phyloP scores from a whole-genome alignment of 2,329 filamentous ascomycete species.

The Huntiella decipiens region DNA sequence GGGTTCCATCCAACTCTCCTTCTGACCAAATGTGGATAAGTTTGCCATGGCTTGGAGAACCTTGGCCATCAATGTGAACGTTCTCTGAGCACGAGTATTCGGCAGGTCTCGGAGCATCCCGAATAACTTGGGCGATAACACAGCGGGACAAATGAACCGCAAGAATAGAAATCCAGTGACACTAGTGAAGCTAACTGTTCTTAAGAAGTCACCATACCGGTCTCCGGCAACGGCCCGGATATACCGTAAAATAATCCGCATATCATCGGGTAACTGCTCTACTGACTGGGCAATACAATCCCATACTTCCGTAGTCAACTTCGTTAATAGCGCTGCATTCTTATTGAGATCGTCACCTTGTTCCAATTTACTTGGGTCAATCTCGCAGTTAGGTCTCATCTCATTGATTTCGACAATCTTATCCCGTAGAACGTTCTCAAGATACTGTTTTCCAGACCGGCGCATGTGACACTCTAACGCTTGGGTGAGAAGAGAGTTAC shows the following conservation, averaged over 20 bases:
- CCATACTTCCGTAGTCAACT: constrained; percentile 70
- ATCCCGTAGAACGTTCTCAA: constrained; percentile 71
- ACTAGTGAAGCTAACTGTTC: constrained; percentile 79
- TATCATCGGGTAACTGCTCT: constrained; percentile 55
- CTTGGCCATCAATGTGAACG: constrained; percentile 81
- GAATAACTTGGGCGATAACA: constrained; percentile 86
- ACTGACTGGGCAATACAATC: constrained; percentile 61
- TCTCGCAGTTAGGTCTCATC: constrained; percentile 79
- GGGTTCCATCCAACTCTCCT: constrained; percentile 97
- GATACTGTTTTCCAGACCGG: constrained; percentile 75
- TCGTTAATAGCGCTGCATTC: constrained; percentile 64
- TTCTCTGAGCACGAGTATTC: constrained; percentile 63
- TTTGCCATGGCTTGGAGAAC: constrained; percentile 81
- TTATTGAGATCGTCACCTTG: constrained; percentile 51
- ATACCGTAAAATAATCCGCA: constrained; percentile 74
- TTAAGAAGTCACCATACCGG: constrained; percentile 78
- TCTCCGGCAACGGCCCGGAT: constrained; percentile 85
- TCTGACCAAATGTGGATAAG: constrained; percentile 76
- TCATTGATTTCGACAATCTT: constrained; percentile 81
- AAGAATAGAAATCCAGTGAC: constrained; percentile 90
- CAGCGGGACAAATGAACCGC: constrained; percentile 89
- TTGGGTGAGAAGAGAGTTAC: constrained; percentile 86
- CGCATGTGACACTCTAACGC: constrained; percentile 92
- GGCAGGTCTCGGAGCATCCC: constrained; percentile 70
- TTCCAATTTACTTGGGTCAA: constrained; percentile 69